Conservation (phyloP, 352 stramenopile species). For the Globisporangium abappressorium region DNA sequence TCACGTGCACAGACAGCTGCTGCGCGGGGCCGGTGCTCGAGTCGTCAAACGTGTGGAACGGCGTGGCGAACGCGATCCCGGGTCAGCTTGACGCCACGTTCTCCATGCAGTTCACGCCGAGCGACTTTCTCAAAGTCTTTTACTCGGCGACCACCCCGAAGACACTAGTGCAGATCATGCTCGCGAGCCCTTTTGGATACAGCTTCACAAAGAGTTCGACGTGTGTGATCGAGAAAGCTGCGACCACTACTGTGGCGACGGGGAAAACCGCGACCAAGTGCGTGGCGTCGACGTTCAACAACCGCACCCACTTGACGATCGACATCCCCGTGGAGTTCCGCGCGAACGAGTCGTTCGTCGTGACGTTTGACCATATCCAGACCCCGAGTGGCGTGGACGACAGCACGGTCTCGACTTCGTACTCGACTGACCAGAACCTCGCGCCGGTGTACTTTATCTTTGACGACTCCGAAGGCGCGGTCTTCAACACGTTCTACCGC, state of each 20-base stretch:
- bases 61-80: constrained; percentile 47
- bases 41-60: constrained; percentile 74
- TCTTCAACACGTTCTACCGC: constrained; percentile 70
- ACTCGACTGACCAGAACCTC: constrained; percentile 55
- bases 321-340: constrained; percentile 50
- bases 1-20: constrained; percentile 68
- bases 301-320: constrained; percentile 62
- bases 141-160: constrained; percentile 33
- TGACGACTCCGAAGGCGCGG: constrained; percentile 52
- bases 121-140: constrained; percentile 67
- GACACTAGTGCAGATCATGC: constrained; percentile 70
- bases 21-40: constrained; percentile 64
- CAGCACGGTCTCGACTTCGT: constrained; percentile 31
- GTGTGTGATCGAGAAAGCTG: constrained; percentile 40
- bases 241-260: not conserved
- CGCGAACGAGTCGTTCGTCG: constrained; percentile 56
- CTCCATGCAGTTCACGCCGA: constrained; percentile 65
- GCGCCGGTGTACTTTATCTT: constrained; percentile 77
- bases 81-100: constrained; percentile 79
- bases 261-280: constrained; percentile 37
- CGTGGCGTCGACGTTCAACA: constrained; percentile 45
- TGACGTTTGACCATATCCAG: constrained; percentile 63
- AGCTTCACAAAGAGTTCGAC: constrained; percentile 46
- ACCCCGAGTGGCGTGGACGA: constrained; percentile 61
- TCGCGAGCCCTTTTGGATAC: constrained; percentile 66